Conservation (phyloP, 1,284 basidiomycete species). For the Moniliophthora roreri region DNA sequence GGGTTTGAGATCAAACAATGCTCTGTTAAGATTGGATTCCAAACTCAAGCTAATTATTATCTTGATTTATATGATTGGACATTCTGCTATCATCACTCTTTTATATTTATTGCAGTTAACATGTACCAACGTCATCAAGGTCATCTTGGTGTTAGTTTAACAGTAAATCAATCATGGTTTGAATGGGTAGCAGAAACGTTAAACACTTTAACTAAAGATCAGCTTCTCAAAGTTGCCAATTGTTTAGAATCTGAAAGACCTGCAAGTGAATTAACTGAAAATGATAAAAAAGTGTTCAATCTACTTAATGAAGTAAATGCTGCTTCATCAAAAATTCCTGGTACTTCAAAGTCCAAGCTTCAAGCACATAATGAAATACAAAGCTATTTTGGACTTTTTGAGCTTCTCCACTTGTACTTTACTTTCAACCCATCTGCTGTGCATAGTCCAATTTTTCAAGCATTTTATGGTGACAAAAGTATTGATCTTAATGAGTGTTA, state of each 20-base stretch:
- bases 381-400: constrained; percentile 22
- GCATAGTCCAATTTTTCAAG: constrained; percentile 26
- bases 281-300: constrained; percentile 11
- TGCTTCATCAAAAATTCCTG: constrained; percentile 26
- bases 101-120: constrained; percentile 31
- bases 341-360: constrained; percentile 25
- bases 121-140: constrained; percentile 26
- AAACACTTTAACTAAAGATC: neutral
- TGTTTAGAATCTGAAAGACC: constrained; percentile 10
- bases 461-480: constrained; percentile 24
- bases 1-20: constrained; percentile 28
- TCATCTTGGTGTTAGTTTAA: constrained; percentile 24
- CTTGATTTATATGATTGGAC: constrained; percentile 18
- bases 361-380: constrained; percentile 27
- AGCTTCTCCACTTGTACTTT: constrained; percentile 28
- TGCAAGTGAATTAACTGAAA: neutral
- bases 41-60: constrained; percentile 22
- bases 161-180: constrained; percentile 16
- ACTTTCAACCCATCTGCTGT: constrained; percentile 32
- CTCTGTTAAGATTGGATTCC: constrained; percentile 13
- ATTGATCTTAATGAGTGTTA: constrained; percentile 17
- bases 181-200: constrained; percentile 13
- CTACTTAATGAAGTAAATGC: constrained; percentile 26
- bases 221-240: constrained; percentile 10
- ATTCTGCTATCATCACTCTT: constrained; percentile 32